Evolutionary conservation across 306 rosid genomes (phyloP).

Genomic region (Fagus sylvatica): DNA sequence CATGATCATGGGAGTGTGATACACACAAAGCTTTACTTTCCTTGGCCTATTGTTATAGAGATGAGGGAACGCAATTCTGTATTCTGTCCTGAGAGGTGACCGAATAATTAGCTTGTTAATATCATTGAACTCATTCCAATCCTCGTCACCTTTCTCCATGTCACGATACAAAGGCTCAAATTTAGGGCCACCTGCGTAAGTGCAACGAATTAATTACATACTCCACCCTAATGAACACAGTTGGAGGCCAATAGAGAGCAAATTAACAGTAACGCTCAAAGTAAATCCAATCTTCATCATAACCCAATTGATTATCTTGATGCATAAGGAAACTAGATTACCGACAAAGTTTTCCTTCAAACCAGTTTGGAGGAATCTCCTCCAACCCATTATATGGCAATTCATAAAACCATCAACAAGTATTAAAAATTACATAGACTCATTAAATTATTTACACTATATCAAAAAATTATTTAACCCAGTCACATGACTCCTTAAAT

Average conservation of each 20-base stretch:
- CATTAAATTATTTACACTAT: too few species aligned
- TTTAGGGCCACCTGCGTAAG: conserved; percentile 85
- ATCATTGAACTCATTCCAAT: conserved; percentile 99
- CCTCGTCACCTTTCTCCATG: conserved; percentile 99
- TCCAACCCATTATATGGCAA: too few species aligned
- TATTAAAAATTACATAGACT: too few species aligned
- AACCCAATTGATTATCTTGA: neutral
- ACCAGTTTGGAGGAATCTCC: too few species aligned
- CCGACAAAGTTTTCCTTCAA: too few species aligned
- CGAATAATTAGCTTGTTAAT: conserved; percentile 96
- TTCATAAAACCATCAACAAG: too few species aligned
- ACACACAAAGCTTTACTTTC: conserved; percentile 90
- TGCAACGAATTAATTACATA: neutral
- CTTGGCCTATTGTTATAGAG: conserved; percentile 99
- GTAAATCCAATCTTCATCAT: neutral
- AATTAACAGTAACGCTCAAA: neutral
- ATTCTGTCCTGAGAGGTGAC: conserved; percentile 97
- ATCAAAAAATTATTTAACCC: too few species aligned
- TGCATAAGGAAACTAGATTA: too few species aligned
- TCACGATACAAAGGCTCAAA: conserved; percentile 98
- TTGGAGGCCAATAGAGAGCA: neutral
- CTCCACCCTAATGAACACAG: neutral
- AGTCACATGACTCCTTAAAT: too few species aligned
- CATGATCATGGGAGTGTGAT: conserved; percentile 98
- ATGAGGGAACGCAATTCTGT: conserved; percentile 96